A percentile compares a stretch with the other conserved stretches of the same genome.
phyloP scores from a whole-genome alignment of 2,329 filamentous ascomycete species.

The Hypoxylon sp. region DNA sequence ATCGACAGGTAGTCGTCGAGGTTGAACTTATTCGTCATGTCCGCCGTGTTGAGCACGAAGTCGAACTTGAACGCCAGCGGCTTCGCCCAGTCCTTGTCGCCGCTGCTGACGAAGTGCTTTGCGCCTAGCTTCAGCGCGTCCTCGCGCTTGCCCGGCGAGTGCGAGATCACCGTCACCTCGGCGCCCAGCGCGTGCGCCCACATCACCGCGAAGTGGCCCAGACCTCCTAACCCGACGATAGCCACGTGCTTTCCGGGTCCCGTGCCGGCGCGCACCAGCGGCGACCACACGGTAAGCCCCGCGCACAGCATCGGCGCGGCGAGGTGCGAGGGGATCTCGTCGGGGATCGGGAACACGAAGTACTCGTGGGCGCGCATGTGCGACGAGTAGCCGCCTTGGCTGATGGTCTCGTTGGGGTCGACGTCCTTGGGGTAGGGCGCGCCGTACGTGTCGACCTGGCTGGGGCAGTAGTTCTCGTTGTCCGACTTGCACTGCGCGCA shows the following conservation, averaged over 20 bases:
- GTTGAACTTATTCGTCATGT: conserved; percentile 66
- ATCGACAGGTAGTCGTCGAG: conserved; percentile 63
- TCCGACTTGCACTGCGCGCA: conserved; percentile 60
- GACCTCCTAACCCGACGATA: conserved; percentile 77
- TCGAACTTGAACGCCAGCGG: conserved; percentile 64
- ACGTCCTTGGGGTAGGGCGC: conserved; percentile 67
- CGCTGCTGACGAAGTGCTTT: conserved; percentile 62
- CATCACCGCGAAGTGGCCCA: conserved; percentile 79
- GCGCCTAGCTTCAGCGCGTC: conserved; percentile 73
- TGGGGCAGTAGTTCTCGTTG: conserved; percentile 64
- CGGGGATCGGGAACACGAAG: conserved; percentile 71
- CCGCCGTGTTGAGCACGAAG: conserved; percentile 63
- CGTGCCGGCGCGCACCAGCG: conserved; percentile 73
- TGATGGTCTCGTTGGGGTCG: conserved; percentile 65
- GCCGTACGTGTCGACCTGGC: conserved; percentile 68
- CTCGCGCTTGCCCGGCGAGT: conserved; percentile 66
- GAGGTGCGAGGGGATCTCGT: conserved; percentile 60
- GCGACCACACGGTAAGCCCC: conserved; percentile 79
- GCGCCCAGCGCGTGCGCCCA: conserved; percentile 78
- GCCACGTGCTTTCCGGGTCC: conserved; percentile 79
- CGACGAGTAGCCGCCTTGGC: conserved; percentile 72
- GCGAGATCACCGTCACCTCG: conserved; percentile 73
- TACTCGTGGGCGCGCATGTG: conserved; percentile 64
- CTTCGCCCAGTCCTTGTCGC: conserved; percentile 67
- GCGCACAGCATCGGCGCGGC: conserved; percentile 80